phyloP scores from a whole-genome alignment of 169 alveolate genomes.

The Cryptosporidium parvum region DNA sequence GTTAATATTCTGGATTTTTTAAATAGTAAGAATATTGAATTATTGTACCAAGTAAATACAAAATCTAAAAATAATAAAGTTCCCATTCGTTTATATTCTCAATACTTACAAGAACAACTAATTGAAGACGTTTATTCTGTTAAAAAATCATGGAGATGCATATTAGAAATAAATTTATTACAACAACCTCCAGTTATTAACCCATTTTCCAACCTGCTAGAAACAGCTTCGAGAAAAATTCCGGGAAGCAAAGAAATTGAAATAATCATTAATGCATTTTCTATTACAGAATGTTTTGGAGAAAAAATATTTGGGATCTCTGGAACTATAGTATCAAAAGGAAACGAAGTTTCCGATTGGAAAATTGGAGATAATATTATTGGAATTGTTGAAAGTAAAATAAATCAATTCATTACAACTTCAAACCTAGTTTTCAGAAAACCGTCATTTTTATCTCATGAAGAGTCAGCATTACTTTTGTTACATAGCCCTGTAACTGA shows the following conservation, averaged over 20 bases:
- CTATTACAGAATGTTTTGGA: not conserved
- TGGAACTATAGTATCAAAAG: slow-evolving; percentile 17
- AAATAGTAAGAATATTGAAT: not conserved
- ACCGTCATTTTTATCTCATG: slow-evolving; percentile 35
- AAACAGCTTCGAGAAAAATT: not conserved
- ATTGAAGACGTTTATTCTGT: not conserved
- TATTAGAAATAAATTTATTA: slow-evolving; percentile 21
- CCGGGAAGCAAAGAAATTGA: not conserved
- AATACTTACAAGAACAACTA: slow-evolving; percentile 8
- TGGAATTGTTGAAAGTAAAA: slow-evolving; percentile 16
- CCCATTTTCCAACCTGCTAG: not conserved
- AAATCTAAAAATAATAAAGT: not conserved
- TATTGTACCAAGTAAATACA: not conserved
- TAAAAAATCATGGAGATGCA: slow-evolving; percentile 36
- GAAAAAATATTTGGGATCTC: slow-evolving; percentile 41
- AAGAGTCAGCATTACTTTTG: slow-evolving; percentile 24
- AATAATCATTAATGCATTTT: slow-evolving; percentile 7
- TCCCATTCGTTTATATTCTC: not conserved
- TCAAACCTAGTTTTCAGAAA: not conserved
- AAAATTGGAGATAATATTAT: slow-evolving; percentile 33
- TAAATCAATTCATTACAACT: slow-evolving; percentile 24
- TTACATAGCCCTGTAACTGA: not conserved
- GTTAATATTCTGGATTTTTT: not conserved
- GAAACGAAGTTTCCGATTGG: slow-evolving; percentile 2
- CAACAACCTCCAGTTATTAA: not conserved